Conservation (phyloP, 805 yeast species). For the Metschnikowia anglica region DNA sequence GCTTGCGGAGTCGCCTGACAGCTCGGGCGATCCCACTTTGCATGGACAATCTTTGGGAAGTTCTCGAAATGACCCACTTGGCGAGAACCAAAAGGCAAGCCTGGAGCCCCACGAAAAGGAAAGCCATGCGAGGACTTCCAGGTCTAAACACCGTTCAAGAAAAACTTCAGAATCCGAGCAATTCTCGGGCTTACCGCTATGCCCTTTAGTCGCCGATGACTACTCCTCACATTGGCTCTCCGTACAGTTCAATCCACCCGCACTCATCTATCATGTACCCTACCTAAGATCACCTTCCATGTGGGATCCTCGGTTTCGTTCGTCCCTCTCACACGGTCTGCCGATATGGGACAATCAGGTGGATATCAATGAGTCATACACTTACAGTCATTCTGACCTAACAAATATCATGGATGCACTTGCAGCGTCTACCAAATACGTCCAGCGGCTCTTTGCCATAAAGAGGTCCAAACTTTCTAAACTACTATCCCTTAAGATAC, state of each 20-base stretch:
- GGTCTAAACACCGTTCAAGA: not conserved
- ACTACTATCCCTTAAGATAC: constrained; percentile 7
- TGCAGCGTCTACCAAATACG: constrained; percentile 5
- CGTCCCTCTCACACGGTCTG: constrained; percentile 29
- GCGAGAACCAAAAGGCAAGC: no score
- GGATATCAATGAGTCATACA: constrained; percentile 51
- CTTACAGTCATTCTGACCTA: constrained; percentile 39
- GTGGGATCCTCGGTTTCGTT: constrained; percentile 35
- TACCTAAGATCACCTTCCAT: constrained; percentile 53
- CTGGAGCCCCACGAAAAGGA: no score
- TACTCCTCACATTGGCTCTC: constrained; percentile 48
- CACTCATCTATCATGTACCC: constrained; percentile 51
- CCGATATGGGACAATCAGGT: constrained; percentile 48
- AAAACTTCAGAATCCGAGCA: no score
- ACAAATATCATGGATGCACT: constrained; percentile 8
- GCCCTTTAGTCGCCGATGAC: constrained; percentile 62
- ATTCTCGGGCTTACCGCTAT: constrained; percentile 38
- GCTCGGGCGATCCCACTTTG: not conserved
- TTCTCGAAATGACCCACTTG: no score
- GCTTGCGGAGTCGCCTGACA: not conserved
- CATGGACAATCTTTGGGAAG: no score
- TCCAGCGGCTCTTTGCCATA: constrained; percentile 5
- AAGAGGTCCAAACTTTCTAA: constrained; percentile 2
- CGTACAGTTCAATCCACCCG: constrained; percentile 20
- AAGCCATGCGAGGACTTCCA: no score